A percentile compares a stretch with the other conserved stretches of the same genome.
Conservation (phyloP, 2,329 filamentous ascomycete genomes). For the Hypoxylon sp. region DNA sequence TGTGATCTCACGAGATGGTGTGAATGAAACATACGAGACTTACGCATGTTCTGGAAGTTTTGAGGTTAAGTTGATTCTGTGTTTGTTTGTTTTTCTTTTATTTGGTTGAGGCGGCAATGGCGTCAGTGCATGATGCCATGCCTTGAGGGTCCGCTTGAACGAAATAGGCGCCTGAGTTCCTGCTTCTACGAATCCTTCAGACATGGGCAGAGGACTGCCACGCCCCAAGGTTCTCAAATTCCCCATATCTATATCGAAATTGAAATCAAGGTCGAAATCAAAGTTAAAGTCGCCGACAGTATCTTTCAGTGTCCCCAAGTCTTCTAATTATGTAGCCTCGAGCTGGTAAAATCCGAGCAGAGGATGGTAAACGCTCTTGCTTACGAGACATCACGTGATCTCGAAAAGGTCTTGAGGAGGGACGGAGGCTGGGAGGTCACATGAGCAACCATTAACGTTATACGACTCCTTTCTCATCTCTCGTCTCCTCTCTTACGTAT, state of each 20-base stretch:
- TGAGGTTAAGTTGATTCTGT: too few relatives aligned
- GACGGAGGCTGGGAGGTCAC: too few relatives aligned
- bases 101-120: too few relatives aligned
- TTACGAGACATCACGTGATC: too few relatives aligned
- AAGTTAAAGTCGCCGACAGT: constrained; percentile 5
- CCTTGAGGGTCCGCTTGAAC: not conserved
- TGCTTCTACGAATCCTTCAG: not conserved
- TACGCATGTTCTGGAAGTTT: too few relatives aligned
- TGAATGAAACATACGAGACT: too few relatives aligned
- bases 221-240: not conserved
- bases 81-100: too few relatives aligned
- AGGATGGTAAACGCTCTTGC: not conserved
- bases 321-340: not conserved
- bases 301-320: not conserved
- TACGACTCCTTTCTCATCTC: too few relatives aligned
- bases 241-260: not conserved
- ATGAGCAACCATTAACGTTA: too few relatives aligned
- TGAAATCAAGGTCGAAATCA: not conserved
- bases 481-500: not conserved
- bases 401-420: too few relatives aligned
- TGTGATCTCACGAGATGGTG: too few relatives aligned
- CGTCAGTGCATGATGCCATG: too few relatives aligned
- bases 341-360: not conserved
- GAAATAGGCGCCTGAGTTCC: not conserved
- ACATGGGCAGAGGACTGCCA: not conserved